Conservation (phyloP, 495 filamentous ascomycete species). For the Alectoria sarmentosa region DNA sequence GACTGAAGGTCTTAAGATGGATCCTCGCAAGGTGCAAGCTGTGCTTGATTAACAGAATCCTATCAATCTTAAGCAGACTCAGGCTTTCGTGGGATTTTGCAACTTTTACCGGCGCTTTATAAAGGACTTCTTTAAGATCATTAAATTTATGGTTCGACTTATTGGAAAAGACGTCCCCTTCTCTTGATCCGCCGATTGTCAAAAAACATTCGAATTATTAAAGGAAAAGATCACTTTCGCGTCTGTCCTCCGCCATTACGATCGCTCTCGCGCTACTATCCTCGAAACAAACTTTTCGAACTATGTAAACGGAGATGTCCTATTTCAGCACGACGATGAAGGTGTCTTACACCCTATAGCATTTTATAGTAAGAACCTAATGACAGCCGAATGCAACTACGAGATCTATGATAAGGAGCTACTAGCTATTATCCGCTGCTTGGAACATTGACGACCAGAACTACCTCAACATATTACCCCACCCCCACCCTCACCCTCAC, state of each 20-base stretch:
- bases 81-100: background rate
- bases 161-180: constrained; percentile 17
- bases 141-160: background rate
- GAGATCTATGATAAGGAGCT: constrained; percentile 32
- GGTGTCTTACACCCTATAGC: too few relatives aligned
- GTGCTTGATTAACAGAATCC: background rate
- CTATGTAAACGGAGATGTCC: background rate
- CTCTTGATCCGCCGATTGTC: background rate
- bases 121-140: background rate
- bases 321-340: too few relatives aligned
- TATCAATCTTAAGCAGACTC: background rate
- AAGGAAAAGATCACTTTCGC: constrained; percentile 8
- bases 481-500: too few relatives aligned
- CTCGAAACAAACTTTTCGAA: background rate
- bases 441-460: background rate
- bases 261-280: background rate
- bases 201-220: background rate
- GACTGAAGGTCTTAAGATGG: background rate
- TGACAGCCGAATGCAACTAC: constrained; percentile 30
- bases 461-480: too few relatives aligned
- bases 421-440: constrained; percentile 17
- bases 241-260: background rate
- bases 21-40: background rate
- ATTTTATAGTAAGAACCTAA: too few relatives aligned
- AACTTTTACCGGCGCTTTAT: background rate